These are phyloP conservation scores for Fusarium nodosum DNA, from an alignment of 2,329 filamentous ascomycete genomes.

Conservation along the genomic window DNA sequence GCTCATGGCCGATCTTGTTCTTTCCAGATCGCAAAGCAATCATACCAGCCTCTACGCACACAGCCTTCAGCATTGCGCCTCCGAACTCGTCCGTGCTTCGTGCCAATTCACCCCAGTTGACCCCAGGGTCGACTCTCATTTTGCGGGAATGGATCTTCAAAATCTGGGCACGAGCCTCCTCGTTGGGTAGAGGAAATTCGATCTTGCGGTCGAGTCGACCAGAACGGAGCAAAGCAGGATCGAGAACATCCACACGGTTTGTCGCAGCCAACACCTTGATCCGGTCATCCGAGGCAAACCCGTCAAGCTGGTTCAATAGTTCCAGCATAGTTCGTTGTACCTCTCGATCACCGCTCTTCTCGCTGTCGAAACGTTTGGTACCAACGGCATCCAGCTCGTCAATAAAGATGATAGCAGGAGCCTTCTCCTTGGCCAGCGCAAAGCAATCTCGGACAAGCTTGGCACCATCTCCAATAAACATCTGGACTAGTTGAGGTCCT, in stretches of 20 bases:
- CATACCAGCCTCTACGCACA: slow-evolving; percentile 99
- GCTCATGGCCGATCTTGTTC: slow-evolving; percentile 97
- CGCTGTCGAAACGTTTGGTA: slow-evolving; percentile 98
- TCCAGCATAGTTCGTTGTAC: slow-evolving; percentile 99
- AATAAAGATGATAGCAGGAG: slow-evolving; percentile 99
- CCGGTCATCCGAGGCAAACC: slow-evolving; percentile 95
- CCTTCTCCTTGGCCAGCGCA: slow-evolving; percentile 97
- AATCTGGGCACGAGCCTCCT: slow-evolving; percentile 97
- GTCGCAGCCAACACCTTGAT: slow-evolving; percentile 97
- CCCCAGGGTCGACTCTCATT: slow-evolving; percentile 93
- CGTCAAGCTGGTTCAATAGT: slow-evolving; percentile 97
- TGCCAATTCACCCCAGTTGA: slow-evolving; percentile 97
- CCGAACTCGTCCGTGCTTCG: slow-evolving; percentile 98
- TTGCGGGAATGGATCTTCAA: slow-evolving; percentile 97
- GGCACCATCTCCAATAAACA: slow-evolving; percentile 99
- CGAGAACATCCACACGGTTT: slow-evolving; percentile 93
- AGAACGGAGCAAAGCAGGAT: slow-evolving; percentile 90
- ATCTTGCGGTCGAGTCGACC: slow-evolving; percentile 97
- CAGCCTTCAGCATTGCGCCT: slow-evolving; percentile 96
- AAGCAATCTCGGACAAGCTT: slow-evolving; percentile 99
- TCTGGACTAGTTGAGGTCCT: slow-evolving; percentile 96
- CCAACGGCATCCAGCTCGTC: slow-evolving; percentile 98
- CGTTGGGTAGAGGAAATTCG: slow-evolving; percentile 97
- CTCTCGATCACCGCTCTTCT: slow-evolving; percentile 97
- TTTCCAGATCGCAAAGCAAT: slow-evolving; percentile 95